A percentile compares a stretch with the other conserved stretches of the same genome.
These are phyloP conservation scores for Phytopythium cucurbitacearum DNA, from an alignment of 352 stramenopile genomes.

Conservation along the genomic window DNA sequence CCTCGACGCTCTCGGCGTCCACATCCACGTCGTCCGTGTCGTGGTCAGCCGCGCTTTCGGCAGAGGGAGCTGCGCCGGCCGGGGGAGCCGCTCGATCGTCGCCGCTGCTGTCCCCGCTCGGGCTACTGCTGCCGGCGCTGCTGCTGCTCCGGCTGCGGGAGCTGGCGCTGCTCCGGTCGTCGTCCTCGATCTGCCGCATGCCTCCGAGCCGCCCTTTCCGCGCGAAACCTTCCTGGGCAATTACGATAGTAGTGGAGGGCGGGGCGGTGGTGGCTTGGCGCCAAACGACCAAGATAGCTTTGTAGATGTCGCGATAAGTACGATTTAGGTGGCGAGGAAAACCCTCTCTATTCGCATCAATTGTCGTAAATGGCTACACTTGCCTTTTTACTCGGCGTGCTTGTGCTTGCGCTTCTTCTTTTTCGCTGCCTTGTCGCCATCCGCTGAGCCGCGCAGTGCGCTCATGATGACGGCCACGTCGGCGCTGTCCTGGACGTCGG, in stretches of 20 bases:
- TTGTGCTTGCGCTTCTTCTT: slow-evolving; percentile 30
- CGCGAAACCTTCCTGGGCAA: not conserved
- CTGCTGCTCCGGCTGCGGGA: slow-evolving; percentile 10
- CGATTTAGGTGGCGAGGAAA: too few species aligned
- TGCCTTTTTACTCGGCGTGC: slow-evolving; percentile 11
- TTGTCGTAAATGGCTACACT: not conserved
- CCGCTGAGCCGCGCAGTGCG: slow-evolving; percentile 30
- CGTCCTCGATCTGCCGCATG: slow-evolving; percentile 14
- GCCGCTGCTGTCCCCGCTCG: slow-evolving; percentile 18
- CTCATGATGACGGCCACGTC: slow-evolving; percentile 72
- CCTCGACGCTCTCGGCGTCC: slow-evolving; percentile 28
- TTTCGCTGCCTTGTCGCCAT: slow-evolving; percentile 29
- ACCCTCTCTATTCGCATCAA: too few species aligned
- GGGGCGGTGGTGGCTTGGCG: too few species aligned
- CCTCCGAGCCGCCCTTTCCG: not conserved
- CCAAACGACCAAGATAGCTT: too few species aligned
- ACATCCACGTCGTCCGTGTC: slow-evolving; percentile 21
- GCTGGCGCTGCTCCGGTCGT: slow-evolving; percentile 26
- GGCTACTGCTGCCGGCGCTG: slow-evolving; percentile 27
- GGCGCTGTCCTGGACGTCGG: slow-evolving; percentile 19
- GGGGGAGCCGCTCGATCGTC: slow-evolving; percentile 6
- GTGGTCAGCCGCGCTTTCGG: slow-evolving; percentile 14
- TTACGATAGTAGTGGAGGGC: too few species aligned
- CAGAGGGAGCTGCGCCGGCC: slow-evolving; percentile 1
- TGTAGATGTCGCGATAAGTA: too few species aligned